Percentiles rank a stretch among this genome's conserved stretches.
Evolutionary conservation across 179 eudicot species (phyloP).

Genomic region (Corrigiola litoralis): DNA sequence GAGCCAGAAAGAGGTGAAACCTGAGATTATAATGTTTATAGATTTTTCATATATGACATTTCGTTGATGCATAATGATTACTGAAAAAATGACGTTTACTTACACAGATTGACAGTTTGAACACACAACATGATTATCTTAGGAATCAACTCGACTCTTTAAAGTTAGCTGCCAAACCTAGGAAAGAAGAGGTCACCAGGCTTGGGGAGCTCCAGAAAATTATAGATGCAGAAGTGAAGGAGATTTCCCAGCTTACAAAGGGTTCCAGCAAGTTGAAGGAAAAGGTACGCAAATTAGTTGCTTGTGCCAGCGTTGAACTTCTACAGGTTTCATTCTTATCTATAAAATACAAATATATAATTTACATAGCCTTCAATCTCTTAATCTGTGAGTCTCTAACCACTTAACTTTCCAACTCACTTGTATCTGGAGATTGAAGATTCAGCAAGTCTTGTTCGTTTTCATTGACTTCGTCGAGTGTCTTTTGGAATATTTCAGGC

Average conservation of each 20-base stretch:
- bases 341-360: too few relatives aligned
- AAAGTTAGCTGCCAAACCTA: slow-evolving; percentile 73
- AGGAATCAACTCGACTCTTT: slow-evolving; percentile 70
- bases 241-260: slow-evolving; percentile 57
- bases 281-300: slow-evolving; percentile 42
- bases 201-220: slow-evolving; percentile 47
- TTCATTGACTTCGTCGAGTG: too few relatives aligned
- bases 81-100: not conserved
- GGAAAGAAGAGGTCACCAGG: slow-evolving; percentile 59
- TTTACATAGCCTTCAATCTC: too few relatives aligned
- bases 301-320: not conserved
- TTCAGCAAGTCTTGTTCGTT: too few relatives aligned
- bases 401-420: not conserved
- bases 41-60: not conserved
- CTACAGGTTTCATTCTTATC: not conserved
- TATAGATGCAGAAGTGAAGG: slow-evolving; percentile 63
- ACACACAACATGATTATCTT: slow-evolving; percentile 56
- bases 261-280: slow-evolving; percentile 76
- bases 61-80: not conserved
- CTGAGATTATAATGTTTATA: not conserved
- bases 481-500: slow-evolving; percentile 38
- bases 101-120: slow-evolving; percentile 75
- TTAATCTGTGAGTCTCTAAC: too few relatives aligned
- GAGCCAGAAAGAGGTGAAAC: slow-evolving; percentile 75
- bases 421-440: not conserved